phyloP scores from a whole-genome alignment of 2,329 filamentous ascomycete species.

The Ophiobolus disseminans region DNA sequence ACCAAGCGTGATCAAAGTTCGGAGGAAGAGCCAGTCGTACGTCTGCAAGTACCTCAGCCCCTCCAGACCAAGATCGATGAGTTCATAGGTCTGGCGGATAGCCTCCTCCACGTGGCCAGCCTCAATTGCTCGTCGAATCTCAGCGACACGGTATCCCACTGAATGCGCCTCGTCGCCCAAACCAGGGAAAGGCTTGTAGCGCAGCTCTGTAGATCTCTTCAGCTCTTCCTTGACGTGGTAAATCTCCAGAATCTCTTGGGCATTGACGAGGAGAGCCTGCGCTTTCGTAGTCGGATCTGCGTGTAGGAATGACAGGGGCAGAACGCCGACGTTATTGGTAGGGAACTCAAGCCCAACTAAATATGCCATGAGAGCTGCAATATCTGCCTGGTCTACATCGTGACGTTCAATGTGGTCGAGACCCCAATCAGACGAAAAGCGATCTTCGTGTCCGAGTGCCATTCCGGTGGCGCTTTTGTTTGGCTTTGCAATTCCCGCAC shows the following conservation, averaged over 20 bases:
- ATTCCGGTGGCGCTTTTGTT: conserved; percentile 61
- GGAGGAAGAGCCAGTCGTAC: conserved; percentile 96
- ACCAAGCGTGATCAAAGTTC: conserved; percentile 84
- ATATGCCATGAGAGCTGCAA: conserved; percentile 95
- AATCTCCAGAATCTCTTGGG: conserved; percentile 89
- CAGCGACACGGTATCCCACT: conserved; percentile 70
- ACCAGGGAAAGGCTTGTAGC: conserved; percentile 76
- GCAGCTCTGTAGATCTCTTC: conserved; percentile 77
- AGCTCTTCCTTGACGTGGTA: conserved; percentile 91
- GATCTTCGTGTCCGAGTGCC: conserved; percentile 85
- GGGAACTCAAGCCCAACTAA: conserved; percentile 87
- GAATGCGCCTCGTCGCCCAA: conserved; percentile 70
- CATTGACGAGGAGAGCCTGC: conserved; percentile 82
- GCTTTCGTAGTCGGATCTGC: conserved; percentile 79
- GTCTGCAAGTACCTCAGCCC: conserved; percentile 94
- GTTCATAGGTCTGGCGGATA: conserved; percentile 76
- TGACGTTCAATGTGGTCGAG: conserved; percentile 81
- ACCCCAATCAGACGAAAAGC: conserved; percentile 86
- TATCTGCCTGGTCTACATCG: conserved; percentile 91
- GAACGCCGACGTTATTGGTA: conserved; percentile 92
- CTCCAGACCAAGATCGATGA: conserved; percentile 79
- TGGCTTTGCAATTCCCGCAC: conserved; percentile 84
- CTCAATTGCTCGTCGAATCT: conserved; percentile 73
- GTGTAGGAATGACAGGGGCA: conserved; percentile 83
- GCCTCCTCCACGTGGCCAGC: conserved; percentile 73